Conservation (phyloP, 345 rosid genomes). For the Stellera chamaejasme region DNA sequence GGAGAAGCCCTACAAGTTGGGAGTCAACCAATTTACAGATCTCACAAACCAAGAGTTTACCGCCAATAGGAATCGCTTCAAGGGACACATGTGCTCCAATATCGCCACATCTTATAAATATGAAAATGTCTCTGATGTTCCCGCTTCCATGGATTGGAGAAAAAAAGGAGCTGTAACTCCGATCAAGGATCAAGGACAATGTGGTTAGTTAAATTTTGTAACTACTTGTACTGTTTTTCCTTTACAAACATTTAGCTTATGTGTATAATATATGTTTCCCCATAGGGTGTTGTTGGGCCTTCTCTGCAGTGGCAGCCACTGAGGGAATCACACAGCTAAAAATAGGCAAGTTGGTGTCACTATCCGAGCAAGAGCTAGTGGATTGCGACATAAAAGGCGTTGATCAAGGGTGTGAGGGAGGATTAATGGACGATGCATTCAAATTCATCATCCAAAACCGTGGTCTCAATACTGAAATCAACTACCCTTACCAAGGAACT, state of each 20-base stretch:
- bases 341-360: conserved; percentile 23
- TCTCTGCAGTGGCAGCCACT: conserved; percentile 41
- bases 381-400: conserved; percentile 29
- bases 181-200: no score
- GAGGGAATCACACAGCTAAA: conserved; percentile 29
- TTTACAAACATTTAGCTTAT: no score
- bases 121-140: conserved; percentile 20
- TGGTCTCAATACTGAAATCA: conserved; percentile 3
- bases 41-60: conserved; percentile 39
- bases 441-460: conserved; percentile 5
- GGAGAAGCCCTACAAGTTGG: conserved; percentile 33
- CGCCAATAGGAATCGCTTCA: conserved; percentile 28
- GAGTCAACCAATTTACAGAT: conserved; percentile 39
- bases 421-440: conserved; percentile 9
- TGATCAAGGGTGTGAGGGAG: conserved; percentile 33
- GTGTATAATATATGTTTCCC: no score
- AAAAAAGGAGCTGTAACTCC: no score
- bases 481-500: conserved; percentile 7
- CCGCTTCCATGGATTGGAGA: no score
- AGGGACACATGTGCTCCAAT: conserved; percentile 22
- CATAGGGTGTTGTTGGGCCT: conserved; percentile 47
- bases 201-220: no score
- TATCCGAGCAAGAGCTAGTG: conserved; percentile 37
- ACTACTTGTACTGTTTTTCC: no score
- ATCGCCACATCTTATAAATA: conserved; percentile 26